phyloP scores from a whole-genome alignment of 495 filamentous ascomycete genomes.

The Hypoxylon crocopeplum region DNA sequence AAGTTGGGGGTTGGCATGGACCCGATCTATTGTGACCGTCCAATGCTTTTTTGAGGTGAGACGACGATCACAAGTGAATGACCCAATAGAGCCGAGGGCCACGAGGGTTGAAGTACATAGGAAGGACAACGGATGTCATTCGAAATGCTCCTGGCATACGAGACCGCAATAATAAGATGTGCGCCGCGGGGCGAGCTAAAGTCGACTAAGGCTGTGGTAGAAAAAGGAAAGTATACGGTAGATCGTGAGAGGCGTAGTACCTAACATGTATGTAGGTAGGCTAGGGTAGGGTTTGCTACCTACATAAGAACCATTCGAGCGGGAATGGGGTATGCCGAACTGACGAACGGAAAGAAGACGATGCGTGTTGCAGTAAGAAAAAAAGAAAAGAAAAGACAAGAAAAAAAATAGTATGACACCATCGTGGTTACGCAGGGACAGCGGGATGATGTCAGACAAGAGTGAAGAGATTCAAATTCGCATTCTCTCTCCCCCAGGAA shows the following conservation, averaged over 20 bases:
- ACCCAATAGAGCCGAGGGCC: conserved; percentile 25
- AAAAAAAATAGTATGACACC: conserved; percentile 20
- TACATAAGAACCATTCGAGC: not conserved
- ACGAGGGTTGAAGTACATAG: conserved; percentile 25
- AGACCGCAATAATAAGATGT: conserved; percentile 4
- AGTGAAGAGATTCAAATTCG: conserved; percentile 21
- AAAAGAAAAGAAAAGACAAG: conserved; percentile 13
- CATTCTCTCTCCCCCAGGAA: conserved; percentile 18
- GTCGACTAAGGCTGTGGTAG: not conserved
- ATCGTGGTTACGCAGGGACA: conserved; percentile 35
- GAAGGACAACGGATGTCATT: not conserved
- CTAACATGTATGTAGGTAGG: not conserved
- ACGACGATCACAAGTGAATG: conserved; percentile 27
- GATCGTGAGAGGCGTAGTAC: not conserved
- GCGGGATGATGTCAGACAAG: conserved; percentile 40
- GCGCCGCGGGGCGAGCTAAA: not conserved
- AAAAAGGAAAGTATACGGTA: conserved; percentile 4
- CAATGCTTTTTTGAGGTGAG: conserved; percentile 27
- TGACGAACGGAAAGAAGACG: conserved; percentile 11
- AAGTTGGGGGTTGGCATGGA: conserved; percentile 27
- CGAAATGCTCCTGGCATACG: conserved; percentile 2
- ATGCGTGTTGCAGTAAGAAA: not conserved
- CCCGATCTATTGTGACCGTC: conserved; percentile 31
- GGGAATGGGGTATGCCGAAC: not conserved
- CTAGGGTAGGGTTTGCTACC: not conserved